phyloP scores from a whole-genome alignment of 345 rosid species.

The Kernera saxatilis region DNA sequence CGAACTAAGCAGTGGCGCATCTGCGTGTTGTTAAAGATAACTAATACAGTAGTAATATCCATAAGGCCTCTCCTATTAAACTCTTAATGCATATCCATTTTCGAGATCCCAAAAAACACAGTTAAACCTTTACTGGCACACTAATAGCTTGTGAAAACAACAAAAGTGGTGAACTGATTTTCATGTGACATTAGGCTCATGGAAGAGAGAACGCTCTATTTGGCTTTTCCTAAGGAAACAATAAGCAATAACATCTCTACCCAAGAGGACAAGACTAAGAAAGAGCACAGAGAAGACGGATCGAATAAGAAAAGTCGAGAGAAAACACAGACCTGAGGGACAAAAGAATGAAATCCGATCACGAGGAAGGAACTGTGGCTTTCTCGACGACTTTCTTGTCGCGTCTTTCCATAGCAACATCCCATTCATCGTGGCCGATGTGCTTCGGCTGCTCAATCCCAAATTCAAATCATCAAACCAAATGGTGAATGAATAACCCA shows the following conservation, averaged over 20 bases:
- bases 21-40: not conserved
- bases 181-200: not conserved
- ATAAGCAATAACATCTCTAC: not conserved
- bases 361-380: conserved; percentile 40
- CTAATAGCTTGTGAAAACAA: not conserved
- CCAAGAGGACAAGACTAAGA: not conserved
- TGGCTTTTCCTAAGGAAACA: not conserved
- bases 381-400: conserved; percentile 78
- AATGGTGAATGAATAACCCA: not conserved
- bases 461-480: conserved; percentile 3
- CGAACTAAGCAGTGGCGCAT: not conserved
- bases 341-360: conserved; percentile 14
- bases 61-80: not conserved
- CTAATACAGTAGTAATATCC: not conserved
- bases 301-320: not conserved
- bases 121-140: not conserved
- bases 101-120: not conserved
- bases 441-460: conserved; percentile 67
- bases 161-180: not conserved
- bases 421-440: conserved; percentile 90
- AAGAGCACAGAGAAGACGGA: not conserved
- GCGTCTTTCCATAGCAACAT: conserved; percentile 91
- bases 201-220: not conserved
- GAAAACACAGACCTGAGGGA: conserved; percentile 1
- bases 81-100: not conserved